Conservation (phyloP, 345 rosid genomes). For the Triadica sebifera region DNA sequence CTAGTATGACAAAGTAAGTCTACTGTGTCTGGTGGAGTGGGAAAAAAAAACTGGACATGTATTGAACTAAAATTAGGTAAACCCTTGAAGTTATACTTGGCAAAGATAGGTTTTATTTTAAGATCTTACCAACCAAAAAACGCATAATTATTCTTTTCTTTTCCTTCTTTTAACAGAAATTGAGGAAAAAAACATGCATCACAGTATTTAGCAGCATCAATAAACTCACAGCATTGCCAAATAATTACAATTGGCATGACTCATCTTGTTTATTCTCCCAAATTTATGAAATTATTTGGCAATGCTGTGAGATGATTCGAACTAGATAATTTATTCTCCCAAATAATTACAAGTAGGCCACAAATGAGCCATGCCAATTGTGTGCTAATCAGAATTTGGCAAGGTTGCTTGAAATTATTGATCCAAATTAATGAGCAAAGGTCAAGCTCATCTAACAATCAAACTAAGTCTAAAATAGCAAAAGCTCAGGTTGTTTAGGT, state of each 20-base stretch:
- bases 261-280: too few species aligned
- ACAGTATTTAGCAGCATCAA: conserved; percentile 12
- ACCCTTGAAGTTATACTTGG: neutral
- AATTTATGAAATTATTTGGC: too few species aligned
- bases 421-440: too few species aligned
- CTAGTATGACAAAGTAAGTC: too few species aligned
- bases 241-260: too few species aligned
- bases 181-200: too few species aligned
- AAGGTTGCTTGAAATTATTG: too few species aligned
- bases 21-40: too few species aligned
- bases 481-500: too few species aligned
- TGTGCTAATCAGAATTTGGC: too few species aligned
- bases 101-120: neutral
- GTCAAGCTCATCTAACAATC: neutral
- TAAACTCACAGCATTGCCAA: neutral
- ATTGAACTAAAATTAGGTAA: neutral
- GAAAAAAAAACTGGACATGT: too few species aligned
- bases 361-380: too few species aligned
- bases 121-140: neutral
- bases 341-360: neutral
- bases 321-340: neutral
- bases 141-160: neutral
- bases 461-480: neutral
- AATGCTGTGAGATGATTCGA: neutral
- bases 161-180: neutral